Base-by-base conservation (phyloP, 805 yeast species). In the Cyberlindnera euphorbiiphila region DNA sequence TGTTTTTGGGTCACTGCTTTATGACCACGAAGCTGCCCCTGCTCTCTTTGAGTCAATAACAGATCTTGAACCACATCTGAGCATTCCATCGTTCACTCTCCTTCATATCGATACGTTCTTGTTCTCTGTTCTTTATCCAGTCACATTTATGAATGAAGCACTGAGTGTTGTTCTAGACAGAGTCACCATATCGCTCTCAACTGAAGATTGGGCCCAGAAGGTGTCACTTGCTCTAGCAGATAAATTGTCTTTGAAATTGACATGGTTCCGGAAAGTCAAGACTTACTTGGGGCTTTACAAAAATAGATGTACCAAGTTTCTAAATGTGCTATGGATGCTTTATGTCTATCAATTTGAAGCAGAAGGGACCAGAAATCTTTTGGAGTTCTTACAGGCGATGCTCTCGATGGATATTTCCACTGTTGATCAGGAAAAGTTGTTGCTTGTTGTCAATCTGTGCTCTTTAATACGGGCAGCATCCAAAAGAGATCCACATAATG, bases 1-100 rank as follows among this genome's bases (percentile, higher is more conserved):
- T 4, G 50, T 69, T 6, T 27, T 69, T 8, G 76, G 77, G 2
- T 64, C 58, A 9, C 49, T 71, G 13, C 42, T 69, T 2, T 46
- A 57, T 39, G 59, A 56, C 20, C 56, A 51, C 36, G 42, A 48
- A n/a, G 30, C 36, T 1, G 36, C 42, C 9, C 25, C 50, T 34
- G 10, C 42, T 22, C 9, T 37, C 13, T 12, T 49, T 6, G 41
- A 44, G 15, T 14, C 23, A 8, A 11, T 36, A 5, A 23, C 54
- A 18, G 30, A 40, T 25, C 35, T 41, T 36, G 34, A 49, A 29
- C 26, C 37, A 31, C 38, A 61, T 26, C 19, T 54, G 16, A 26
- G 32, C 6, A 34, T 22, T 1, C 37, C 32, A 12, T 33, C 42
- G 1, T 21, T 36, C 4, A 22, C 18, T 1, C 3, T 51, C 5